phyloP scores from a whole-genome alignment of 805 yeast genomes.

The Candida boleticola region DNA sequence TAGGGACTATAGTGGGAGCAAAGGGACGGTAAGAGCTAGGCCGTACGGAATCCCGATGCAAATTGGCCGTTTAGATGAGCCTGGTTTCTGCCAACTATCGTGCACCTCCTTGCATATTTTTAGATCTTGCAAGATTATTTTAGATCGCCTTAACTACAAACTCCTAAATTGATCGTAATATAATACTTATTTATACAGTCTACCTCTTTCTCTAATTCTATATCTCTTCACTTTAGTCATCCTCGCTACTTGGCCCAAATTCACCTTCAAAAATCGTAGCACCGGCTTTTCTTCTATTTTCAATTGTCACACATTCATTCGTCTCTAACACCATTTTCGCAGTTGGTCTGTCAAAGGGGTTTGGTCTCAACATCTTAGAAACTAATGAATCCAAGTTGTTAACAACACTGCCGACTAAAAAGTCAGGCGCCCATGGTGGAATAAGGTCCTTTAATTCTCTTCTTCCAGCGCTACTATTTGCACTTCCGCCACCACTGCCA shows the following conservation, averaged over 20 bases:
- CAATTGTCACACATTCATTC: constrained; percentile 76
- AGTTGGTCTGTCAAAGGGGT: constrained; percentile 76
- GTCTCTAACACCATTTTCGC: constrained; percentile 67
- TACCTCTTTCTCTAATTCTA: not conserved
- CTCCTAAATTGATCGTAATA: too few species aligned
- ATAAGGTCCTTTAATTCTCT: constrained; percentile 33
- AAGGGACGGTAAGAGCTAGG: too few species aligned
- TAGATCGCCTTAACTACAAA: too few species aligned
- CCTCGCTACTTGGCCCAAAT: constrained; percentile 61
- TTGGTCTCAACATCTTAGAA: constrained; percentile 85
- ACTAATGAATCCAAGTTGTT: constrained; percentile 74
- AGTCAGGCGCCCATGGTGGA: constrained; percentile 88
- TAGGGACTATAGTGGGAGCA: too few species aligned
- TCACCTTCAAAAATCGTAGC: constrained; percentile 96
- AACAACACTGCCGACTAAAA: constrained; percentile 57
- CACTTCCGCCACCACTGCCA: not conserved
- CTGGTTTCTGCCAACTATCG: too few species aligned
- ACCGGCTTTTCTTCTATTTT: constrained; percentile 79
- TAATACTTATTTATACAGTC: not conserved
- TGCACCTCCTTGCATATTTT: too few species aligned
- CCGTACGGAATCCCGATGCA: too few species aligned
- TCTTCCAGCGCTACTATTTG: constrained; percentile 4
- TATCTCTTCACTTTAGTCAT: not conserved
- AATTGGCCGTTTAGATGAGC: too few species aligned
- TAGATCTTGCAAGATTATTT: too few species aligned